A percentile compares a stretch with the other conserved stretches of the same genome.
Conservation (phyloP, 164 flowering plant genomes). For the Macadamia integrifolia region DNA sequence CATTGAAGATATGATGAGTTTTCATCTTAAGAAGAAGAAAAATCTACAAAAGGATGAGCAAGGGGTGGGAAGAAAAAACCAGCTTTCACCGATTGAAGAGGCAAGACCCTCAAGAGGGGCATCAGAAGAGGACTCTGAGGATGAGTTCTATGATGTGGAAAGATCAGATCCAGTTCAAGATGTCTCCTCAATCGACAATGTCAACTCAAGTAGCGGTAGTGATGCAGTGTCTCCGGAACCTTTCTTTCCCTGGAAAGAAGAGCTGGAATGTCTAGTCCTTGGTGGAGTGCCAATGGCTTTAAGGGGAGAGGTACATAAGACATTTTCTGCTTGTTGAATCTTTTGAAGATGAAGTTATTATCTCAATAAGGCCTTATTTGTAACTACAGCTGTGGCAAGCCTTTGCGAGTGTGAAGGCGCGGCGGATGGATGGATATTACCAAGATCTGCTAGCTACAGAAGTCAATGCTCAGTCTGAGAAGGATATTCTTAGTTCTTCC, state of each 20-base stretch:
- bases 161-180: conserved; percentile 66
- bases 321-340: neutral
- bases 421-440: conserved; percentile 78
- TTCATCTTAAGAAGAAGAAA: conserved; percentile 59
- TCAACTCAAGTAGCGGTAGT: conserved; percentile 19
- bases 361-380: neutral
- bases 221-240: conserved; percentile 32
- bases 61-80: conserved; percentile 24
- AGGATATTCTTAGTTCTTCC: conserved; percentile 20
- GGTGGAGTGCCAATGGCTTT: conserved; percentile 98
- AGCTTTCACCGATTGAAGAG: conserved; percentile 32
- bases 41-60: conserved; percentile 27
- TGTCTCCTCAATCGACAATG: conserved; percentile 35
- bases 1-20: conserved; percentile 84
- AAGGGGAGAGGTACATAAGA: conserved; percentile 76
- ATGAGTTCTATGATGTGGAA: conserved; percentile 91
- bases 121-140: conserved; percentile 67
- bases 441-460: conserved; percentile 56
- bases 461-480: conserved; percentile 20
- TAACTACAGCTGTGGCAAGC: conserved; percentile 93
- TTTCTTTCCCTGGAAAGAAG: conserved; percentile 69
- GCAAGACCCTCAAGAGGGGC: conserved; percentile 16
- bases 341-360: neutral
- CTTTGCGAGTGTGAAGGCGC: conserved; percentile 77
- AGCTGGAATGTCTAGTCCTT: conserved; percentile 80